Evolutionary conservation across 805 yeast genomes (phyloP).

Genomic region (Pichia gijzeniarum): DNA sequence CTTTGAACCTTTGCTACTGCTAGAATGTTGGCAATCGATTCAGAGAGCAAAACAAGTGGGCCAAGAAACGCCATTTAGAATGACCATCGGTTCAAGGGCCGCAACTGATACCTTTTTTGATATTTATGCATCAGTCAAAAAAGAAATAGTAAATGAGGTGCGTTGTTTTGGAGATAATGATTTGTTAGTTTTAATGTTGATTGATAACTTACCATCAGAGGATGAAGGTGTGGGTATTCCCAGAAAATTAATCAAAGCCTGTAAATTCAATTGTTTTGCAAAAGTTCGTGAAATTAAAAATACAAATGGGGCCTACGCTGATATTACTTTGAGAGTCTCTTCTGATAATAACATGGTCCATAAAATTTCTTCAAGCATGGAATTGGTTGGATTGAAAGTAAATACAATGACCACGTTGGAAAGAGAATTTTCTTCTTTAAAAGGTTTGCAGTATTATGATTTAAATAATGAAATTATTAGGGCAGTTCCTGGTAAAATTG

Average conservation of each 20-base stretch:
- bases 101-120: conserved; percentile 85
- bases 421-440: conserved; percentile 81
- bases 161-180: conserved; percentile 66
- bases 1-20: conserved; percentile 72
- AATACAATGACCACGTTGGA: conserved; percentile 89
- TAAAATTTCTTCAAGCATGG: conserved; percentile 56
- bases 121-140: conserved; percentile 66
- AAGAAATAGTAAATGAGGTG: conserved; percentile 41
- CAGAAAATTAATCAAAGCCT: conserved; percentile 12
- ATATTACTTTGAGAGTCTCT: conserved; percentile 64
- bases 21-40: conserved; percentile 93
- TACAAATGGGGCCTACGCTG: conserved; percentile 59
- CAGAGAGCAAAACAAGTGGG: conserved; percentile 61
- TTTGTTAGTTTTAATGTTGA: conserved; percentile 55
- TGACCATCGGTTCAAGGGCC: conserved; percentile 72
- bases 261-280: conserved; percentile 61
- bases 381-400: conserved; percentile 62
- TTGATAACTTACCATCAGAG: conserved; percentile 34
- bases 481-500: conserved; percentile 53
- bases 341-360: conserved; percentile 41
- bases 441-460: conserved; percentile 78
- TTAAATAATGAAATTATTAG: conserved; percentile 56
- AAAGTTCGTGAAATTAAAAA: conserved; percentile 69
- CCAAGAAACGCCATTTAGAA: conserved; percentile 53
- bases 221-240: conserved; percentile 19